Evolutionary conservation across 352 stramenopile species (phyloP).

Genomic region (Halophytophthora batemanensis): DNA sequence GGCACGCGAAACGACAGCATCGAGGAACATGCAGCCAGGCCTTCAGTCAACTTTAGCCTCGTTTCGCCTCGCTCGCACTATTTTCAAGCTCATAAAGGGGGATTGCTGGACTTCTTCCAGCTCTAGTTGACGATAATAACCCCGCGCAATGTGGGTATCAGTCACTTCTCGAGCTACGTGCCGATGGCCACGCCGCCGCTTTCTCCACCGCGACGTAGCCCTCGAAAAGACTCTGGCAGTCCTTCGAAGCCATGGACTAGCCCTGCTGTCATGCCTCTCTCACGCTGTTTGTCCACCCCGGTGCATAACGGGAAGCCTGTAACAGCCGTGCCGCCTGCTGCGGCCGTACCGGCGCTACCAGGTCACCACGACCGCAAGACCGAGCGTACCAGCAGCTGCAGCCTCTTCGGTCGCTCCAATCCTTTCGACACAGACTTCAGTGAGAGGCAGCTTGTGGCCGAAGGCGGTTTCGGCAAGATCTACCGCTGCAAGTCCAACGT

Average conservation of each 20-base stretch:
- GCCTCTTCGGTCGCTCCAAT: constrained; percentile 60
- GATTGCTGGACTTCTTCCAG: no score
- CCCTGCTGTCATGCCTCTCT: constrained; percentile 38
- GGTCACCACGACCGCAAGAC: constrained; percentile 22
- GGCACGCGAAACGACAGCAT: no score
- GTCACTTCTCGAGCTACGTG: neutral
- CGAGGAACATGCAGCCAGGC: no score
- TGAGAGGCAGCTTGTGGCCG: constrained; percentile 59
- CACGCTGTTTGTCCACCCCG: constrained; percentile 58
- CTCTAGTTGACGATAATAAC: no score
- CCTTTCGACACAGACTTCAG: constrained; percentile 80
- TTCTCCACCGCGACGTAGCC: constrained; percentile 2
- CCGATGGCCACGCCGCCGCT: constrained; percentile 15
- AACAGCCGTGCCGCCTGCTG: neutral
- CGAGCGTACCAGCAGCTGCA: constrained; percentile 24
- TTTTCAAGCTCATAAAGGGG: no score
- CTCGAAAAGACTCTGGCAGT: constrained; percentile 19
- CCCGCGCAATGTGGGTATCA: no score
- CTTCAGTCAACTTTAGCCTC: no score
- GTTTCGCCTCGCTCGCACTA: no score
- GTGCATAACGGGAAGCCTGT: constrained; percentile 26
- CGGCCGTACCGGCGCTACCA: constrained; percentile 7
- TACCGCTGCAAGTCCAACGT: constrained; percentile 74
- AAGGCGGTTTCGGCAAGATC: constrained; percentile 77
- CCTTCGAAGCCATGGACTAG: constrained; percentile 19